Base-by-base conservation (phyloP, 805 yeast species). In the Wickerhamiella allomyrinae region DNA sequence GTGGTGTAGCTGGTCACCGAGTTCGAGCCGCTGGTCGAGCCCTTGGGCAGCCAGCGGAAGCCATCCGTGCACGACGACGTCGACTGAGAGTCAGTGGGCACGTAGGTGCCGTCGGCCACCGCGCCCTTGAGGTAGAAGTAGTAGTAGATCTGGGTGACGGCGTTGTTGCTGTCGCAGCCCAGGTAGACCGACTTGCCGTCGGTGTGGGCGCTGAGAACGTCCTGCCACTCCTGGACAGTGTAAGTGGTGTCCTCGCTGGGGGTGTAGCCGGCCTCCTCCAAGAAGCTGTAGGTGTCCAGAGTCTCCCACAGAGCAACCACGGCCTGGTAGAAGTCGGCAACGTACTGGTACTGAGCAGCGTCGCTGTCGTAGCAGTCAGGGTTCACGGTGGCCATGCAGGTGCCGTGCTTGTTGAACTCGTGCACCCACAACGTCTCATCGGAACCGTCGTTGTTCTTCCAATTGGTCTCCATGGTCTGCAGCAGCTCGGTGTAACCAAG, bases 381-480 rank as follows among this genome's bases (percentile, higher is more conserved):
- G 43, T 70, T 73, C 37, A 87, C 65, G 1, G 95, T 85, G 38
- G 77, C 73, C 70, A 86, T 77, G 62, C 96, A 87, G 8, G 95
- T 85, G 20, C 87, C 96, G 57, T 87, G 97, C 58, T 87, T 87
- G 65, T 87, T 86, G 69, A 73, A 87, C 61, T 87, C 96, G 60
- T 87, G 95, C 27, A 72, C 68, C 97, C 97, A 87, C 40, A 87
- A 63, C 5, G 68, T 57, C 44, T 73, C 77, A 56, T 80, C 89
- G 43, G 71, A 58, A 9, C 84, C 84, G 39, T 73, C 74, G 54
- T 70, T 71, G 53, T 79, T 78, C 57, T 79, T 78, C 96, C 96
- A 87, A 46, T 68, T 60, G 23, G 54, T 53, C 20, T 62, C 49
- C 84, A 87, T 74, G 45, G 69, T 68, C 1, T 62, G 59, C 37